These are phyloP conservation scores for Epichloe hybrida DNA, from an alignment of 2,329 filamentous ascomycete genomes.

Conservation along the genomic window DNA sequence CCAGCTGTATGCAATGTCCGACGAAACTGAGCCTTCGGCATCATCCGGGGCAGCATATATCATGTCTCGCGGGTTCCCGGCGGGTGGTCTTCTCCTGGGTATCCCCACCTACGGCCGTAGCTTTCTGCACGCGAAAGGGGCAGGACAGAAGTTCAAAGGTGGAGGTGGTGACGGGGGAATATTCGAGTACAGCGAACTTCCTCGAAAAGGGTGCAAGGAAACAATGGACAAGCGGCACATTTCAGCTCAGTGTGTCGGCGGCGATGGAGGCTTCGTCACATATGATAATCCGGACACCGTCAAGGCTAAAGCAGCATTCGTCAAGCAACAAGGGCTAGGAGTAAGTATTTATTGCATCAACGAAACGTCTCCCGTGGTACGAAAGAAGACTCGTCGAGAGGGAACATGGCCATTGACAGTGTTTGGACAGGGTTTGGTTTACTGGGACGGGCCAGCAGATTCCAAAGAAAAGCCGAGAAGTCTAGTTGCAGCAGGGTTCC, in stretches of 20 bases:
- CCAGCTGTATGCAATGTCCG: constrained; percentile 52
- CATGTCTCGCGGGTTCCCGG: constrained; percentile 49
- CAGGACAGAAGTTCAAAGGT: constrained; percentile 47
- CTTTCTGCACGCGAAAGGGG: constrained; percentile 51
- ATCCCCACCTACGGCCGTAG: constrained; percentile 65
- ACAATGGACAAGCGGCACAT: constrained; percentile 52
- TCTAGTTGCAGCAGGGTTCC: no score
- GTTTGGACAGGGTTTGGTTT: no score
- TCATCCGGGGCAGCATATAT: constrained; percentile 54
- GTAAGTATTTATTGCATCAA: no score
- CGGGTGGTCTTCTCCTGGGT: constrained; percentile 60
- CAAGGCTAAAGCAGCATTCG: no score
- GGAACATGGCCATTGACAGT: no score
- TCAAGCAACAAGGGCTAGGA: no score
- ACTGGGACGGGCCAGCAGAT: no score
- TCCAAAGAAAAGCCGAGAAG: no score
- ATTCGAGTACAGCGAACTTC: constrained; percentile 48
- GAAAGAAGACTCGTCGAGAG: no score
- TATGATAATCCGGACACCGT: constrained; percentile 27
- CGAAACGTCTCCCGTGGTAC: no score
- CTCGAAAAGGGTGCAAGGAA: constrained; percentile 47
- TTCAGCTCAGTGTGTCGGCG: constrained; percentile 59
- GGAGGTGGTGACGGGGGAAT: constrained; percentile 15
- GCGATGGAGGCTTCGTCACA: constrained; percentile 63
- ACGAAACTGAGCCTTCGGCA: constrained; percentile 50